Evolutionary conservation across 2,329 filamentous ascomycete genomes (phyloP).

Genomic region (Xylariomycetidae sp.): DNA sequence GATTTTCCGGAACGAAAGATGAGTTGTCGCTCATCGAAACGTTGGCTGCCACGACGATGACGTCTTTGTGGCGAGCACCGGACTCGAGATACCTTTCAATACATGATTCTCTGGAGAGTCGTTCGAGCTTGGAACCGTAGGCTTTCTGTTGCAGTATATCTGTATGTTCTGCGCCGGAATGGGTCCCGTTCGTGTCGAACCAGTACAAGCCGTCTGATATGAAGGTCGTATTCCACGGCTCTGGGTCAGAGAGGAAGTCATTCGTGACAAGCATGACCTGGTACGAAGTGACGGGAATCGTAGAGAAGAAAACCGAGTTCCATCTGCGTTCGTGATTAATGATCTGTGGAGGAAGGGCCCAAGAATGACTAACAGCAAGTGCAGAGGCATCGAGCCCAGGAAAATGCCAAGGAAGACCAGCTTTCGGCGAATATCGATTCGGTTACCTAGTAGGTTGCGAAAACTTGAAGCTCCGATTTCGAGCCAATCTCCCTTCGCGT

Average conservation of each 20-base stretch:
- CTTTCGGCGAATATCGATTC: neutral
- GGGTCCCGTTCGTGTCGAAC: neutral
- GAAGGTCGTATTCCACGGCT: slow-evolving; percentile 1
- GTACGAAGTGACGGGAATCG: neutral
- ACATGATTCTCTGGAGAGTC: neutral
- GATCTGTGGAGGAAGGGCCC: too few species aligned
- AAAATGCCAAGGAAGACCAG: too few species aligned
- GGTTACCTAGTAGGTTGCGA: neutral
- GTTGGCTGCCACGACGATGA: slow-evolving; percentile 1
- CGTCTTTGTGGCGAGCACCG: slow-evolving; percentile 1
- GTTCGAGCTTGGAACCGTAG: slow-evolving; percentile 1
- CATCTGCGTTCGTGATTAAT: neutral
- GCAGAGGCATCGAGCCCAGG: too few species aligned
- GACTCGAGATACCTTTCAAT: slow-evolving; percentile 1
- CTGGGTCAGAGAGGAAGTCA: neutral
- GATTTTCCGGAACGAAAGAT: slow-evolving; percentile 1
- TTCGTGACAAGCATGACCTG: slow-evolving; percentile 1
- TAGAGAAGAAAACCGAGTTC: slow-evolving; percentile 3
- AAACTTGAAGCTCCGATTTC: neutral
- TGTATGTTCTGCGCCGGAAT: neutral
- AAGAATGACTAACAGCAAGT: too few species aligned
- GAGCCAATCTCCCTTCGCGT: neutral
- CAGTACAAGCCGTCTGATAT: neutral
- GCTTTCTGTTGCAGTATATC: neutral
- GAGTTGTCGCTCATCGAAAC: slow-evolving; percentile 1